Conservation (phyloP, 768 basidiomycete genomes). For the Hydnomerulius pinastri region DNA sequence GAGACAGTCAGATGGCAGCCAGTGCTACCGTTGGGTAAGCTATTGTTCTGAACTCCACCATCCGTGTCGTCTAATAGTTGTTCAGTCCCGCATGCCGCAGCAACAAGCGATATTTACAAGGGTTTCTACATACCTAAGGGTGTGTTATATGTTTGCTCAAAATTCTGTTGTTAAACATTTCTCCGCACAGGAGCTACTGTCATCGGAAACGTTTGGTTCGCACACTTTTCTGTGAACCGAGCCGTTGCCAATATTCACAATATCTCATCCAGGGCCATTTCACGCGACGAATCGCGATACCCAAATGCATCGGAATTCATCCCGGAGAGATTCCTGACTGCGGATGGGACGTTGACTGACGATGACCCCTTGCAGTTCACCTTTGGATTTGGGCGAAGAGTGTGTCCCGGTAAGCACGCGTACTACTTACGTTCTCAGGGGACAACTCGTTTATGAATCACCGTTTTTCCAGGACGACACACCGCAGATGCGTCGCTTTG, state of each 20-base stretch:
- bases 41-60: too few species aligned
- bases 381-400: conserved; percentile 1
- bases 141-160: background rate
- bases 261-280: conserved; percentile 13
- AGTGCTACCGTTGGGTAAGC: conserved; percentile 12
- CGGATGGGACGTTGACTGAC: background rate
- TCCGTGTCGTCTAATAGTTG: conserved; percentile 10
- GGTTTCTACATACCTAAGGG: conserved; percentile 56
- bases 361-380: conserved; percentile 1
- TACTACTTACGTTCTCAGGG: too few species aligned
- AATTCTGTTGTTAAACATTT: background rate
- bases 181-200: conserved; percentile 9
- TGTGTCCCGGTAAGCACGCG: background rate
- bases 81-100: conserved; percentile 26
- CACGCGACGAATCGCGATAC: conserved; percentile 20
- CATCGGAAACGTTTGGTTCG: conserved; percentile 16
- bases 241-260: too few species aligned
- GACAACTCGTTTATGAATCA: background rate
- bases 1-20: conserved; percentile 20
- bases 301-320: conserved; percentile 14
- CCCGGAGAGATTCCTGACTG: conserved; percentile 11
- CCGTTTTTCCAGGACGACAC: background rate
- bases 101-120: conserved; percentile 40
- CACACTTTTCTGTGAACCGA: background rate
- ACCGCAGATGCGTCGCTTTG: background rate